phyloP scores from a whole-genome alignment of 2,329 filamentous ascomycete genomes.

The Drechslerella dactyloides region DNA sequence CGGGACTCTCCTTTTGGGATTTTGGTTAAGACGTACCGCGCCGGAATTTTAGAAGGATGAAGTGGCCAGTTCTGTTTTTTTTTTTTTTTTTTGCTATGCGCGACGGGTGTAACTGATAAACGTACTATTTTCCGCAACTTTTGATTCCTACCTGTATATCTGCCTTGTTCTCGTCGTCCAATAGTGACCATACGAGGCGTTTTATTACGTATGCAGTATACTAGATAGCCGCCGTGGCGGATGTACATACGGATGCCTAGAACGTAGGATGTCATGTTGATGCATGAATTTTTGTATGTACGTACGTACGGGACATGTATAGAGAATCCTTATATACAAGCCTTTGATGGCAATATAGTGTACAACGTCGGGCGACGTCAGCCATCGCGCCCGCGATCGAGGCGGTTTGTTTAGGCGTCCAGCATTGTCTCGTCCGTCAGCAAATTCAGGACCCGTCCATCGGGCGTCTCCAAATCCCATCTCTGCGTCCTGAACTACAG shows the following conservation, averaged over 20 bases:
- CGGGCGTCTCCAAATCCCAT: slow-evolving; percentile 79
- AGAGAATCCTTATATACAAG: too few species aligned
- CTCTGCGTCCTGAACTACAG: slow-evolving; percentile 80
- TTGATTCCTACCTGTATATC: too few species aligned
- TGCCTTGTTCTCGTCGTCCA: too few species aligned
- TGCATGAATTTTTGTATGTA: slow-evolving; percentile 7
- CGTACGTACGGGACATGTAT: neutral
- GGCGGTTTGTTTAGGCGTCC: neutral
- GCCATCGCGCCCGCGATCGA: neutral
- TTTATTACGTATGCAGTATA: neutral
- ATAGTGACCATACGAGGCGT: too few species aligned
- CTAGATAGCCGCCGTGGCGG: neutral
- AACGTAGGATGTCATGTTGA: neutral
- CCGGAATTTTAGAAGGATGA: neutral
- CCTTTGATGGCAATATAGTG: neutral
- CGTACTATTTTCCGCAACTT: too few species aligned
- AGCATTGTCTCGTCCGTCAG: slow-evolving; percentile 62
- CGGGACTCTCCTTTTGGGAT: neutral
- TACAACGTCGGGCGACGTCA: neutral
- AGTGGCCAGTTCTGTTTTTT: too few species aligned
- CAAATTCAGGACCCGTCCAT: slow-evolving; percentile 73
- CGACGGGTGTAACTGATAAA: too few species aligned
- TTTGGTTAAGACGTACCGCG: neutral
- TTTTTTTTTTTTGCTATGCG: too few species aligned
- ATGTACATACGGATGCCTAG: neutral